Conservation (phyloP, 2,329 filamentous ascomycete species). For the Microthyrium microscopicum region DNA sequence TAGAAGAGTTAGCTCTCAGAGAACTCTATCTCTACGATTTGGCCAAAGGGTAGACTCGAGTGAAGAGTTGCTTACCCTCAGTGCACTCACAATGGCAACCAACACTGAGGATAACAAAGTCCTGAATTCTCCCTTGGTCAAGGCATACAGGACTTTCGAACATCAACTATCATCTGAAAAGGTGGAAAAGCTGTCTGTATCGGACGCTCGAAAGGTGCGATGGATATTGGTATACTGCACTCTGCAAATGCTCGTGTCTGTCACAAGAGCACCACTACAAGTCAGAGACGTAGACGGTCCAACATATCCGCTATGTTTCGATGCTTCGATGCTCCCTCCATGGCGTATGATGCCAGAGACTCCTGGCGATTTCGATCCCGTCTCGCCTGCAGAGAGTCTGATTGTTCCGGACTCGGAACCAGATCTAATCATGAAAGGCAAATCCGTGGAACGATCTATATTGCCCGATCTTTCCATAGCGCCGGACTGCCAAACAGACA, state of each 20-base stretch:
- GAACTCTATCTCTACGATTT: conserved; percentile 19
- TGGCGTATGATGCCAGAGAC: conserved; percentile 14
- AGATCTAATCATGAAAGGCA: no score
- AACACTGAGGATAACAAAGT: conserved; percentile 24
- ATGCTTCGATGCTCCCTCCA: conserved; percentile 23
- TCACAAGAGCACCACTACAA: conserved; percentile 43
- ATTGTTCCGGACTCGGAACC: neutral
- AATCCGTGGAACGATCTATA: neutral
- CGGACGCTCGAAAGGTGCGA: conserved; percentile 58
- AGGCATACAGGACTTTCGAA: conserved; percentile 55
- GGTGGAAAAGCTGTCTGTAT: conserved; percentile 41
- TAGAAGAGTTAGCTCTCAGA: conserved; percentile 16
- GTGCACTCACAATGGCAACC: conserved; percentile 34
- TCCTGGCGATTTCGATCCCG: neutral
- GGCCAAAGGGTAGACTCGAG: conserved; percentile 13
- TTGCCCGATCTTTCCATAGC: conserved; percentile 18
- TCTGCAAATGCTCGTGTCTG: conserved; percentile 54
- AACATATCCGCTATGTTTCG: conserved; percentile 41
- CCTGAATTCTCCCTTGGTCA: conserved; percentile 37
- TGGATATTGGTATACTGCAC: conserved; percentile 64
- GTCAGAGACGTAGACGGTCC: conserved; percentile 40
- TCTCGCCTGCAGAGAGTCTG: conserved; percentile 5
- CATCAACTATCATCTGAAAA: conserved; percentile 32
- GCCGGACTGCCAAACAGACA: conserved; percentile 30
- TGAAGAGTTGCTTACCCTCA: conserved; percentile 27